Evolutionary conservation across 1,284 basidiomycete species (phyloP), one percentile per base, ranked within the genome.

Genomic region (Irpex lacteus): DNA sequence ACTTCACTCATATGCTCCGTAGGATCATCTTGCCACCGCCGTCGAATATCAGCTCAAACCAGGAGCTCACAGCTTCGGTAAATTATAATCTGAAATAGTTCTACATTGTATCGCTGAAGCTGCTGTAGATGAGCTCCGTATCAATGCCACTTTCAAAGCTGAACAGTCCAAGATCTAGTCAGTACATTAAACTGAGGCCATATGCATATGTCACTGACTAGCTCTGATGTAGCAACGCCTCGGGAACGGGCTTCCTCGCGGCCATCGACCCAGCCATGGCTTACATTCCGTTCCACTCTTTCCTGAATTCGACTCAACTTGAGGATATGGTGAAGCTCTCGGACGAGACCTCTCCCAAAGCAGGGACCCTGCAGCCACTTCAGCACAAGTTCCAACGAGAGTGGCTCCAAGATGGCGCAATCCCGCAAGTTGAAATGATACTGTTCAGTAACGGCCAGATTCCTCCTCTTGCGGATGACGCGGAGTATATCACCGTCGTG

Each of bases 41-140:
- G 67, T 67, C 9, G 67, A 70, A 32, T 65, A 52, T 3, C 34
- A 64, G 4, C 59, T 69, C 6, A 47, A 59, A 15, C 66, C 63
- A 49, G 68, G 66, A 18, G 38, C 50, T 9, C 15, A 15, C 15
- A 66, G 59, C 2, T 66, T 63, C 18, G 65, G 65, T 66, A 44
- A n/a, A 21, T 18, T 26, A 3, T 26, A 26, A 26, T 26, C 26
- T 26, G 26, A 26, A 26, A 26, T 26, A 26, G 26, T 26, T 26
- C 26, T 26, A 3, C 26, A 26, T 26, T 26, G 3, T 4, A 26
- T 19, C 11, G n/a, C 26, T 21, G 26, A n/a, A n/a, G 38, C 5
- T 11, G 40, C 40, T 44, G 15, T 54, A 66, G 65, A 66, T 21
- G 47, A 54, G 18, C 44, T 66, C 5, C 50, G 62, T 3, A 66